Percentiles rank a stretch among this genome's conserved stretches.
phyloP scores from a whole-genome alignment of 2,329 filamentous ascomycete genomes.

The Ascochyta lentis region DNA sequence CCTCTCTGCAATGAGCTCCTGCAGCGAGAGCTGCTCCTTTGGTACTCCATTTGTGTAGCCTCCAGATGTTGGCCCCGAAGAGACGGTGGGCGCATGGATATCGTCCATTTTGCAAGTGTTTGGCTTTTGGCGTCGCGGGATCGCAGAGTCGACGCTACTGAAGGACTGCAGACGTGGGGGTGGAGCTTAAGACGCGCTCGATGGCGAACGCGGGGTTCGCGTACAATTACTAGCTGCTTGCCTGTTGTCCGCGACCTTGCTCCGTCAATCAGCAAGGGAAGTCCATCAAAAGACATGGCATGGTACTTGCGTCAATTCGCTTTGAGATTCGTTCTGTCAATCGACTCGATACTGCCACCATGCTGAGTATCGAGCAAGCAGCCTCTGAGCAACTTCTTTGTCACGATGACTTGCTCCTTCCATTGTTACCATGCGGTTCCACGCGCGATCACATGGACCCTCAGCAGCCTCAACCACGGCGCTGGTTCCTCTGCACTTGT shows the following conservation, averaged over 20 bases:
- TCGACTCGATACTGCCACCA: background rate
- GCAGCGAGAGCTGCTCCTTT: constrained; percentile 70
- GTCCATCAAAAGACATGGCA: background rate
- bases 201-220: constrained; percentile 22
- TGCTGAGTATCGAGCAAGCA: background rate
- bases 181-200: constrained; percentile 15
- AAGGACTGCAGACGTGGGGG: constrained; percentile 6
- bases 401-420: constrained; percentile 20
- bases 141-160: constrained; percentile 1
- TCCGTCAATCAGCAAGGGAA: no score
- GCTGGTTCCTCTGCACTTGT: constrained; percentile 23
- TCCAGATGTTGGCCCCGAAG: constrained; percentile 75
- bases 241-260: background rate
- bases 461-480: constrained; percentile 20
- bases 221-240: constrained; percentile 1
- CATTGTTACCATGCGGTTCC: constrained; percentile 9
- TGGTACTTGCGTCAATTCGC: background rate
- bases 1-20: constrained; percentile 84
- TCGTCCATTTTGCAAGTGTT: constrained; percentile 73
- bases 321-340: background rate
- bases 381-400: constrained; percentile 13
- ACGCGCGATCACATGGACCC: constrained; percentile 14
- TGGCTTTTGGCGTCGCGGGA: constrained; percentile 52
- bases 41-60: constrained; percentile 67
- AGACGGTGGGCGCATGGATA: constrained; percentile 72